A percentile compares a stretch with the other conserved stretches of the same genome.
Conservation (phyloP, 768 basidiomycete species). For the Termitomyces titanicus region DNA sequence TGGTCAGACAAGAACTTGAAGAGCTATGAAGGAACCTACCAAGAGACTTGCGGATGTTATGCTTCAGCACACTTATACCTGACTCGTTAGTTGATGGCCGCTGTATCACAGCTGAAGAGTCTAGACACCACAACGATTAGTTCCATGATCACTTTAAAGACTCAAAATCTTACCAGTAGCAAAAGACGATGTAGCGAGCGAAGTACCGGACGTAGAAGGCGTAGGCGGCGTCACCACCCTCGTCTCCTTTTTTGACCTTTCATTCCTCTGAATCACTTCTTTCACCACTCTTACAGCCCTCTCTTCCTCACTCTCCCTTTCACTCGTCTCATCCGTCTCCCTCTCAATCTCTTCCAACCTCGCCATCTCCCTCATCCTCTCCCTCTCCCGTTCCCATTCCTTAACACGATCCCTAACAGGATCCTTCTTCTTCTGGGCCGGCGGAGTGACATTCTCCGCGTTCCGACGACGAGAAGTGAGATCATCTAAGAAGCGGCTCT, state of each 20-base stretch:
- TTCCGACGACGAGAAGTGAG: conserved; percentile 31
- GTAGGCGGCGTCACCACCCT: conserved; percentile 18
- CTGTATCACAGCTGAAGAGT: conserved; percentile 1
- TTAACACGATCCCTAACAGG: conserved; percentile 58
- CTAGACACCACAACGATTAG: background rate
- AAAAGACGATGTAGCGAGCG: conserved; percentile 11
- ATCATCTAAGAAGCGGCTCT: conserved; percentile 34
- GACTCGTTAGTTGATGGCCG: conserved; percentile 23
- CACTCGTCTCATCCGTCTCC: conserved; percentile 42
- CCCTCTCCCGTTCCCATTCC: conserved; percentile 74
- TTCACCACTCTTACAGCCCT: conserved; percentile 11
- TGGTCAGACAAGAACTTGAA: background rate
- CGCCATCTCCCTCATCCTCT: conserved; percentile 67
- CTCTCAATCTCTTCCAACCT: conserved; percentile 53
- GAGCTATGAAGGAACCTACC: conserved; percentile 38
- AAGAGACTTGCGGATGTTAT: conserved; percentile 71
- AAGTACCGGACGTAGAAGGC: conserved; percentile 3
- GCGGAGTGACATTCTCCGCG: conserved; percentile 11
- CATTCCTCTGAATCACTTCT: conserved; percentile 22
- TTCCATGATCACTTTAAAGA: background rate
- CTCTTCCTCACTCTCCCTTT: conserved; percentile 30
- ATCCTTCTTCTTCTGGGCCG: conserved; percentile 30
- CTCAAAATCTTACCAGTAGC: conserved; percentile 6
- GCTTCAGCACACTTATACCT: conserved; percentile 48
- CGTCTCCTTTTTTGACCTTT: conserved; percentile 33